A percentile compares a stretch with the other conserved stretches of the same genome.
phyloP scores from a whole-genome alignment of 2,329 filamentous ascomycete genomes.

The Chalaropsis ovoidea region DNA sequence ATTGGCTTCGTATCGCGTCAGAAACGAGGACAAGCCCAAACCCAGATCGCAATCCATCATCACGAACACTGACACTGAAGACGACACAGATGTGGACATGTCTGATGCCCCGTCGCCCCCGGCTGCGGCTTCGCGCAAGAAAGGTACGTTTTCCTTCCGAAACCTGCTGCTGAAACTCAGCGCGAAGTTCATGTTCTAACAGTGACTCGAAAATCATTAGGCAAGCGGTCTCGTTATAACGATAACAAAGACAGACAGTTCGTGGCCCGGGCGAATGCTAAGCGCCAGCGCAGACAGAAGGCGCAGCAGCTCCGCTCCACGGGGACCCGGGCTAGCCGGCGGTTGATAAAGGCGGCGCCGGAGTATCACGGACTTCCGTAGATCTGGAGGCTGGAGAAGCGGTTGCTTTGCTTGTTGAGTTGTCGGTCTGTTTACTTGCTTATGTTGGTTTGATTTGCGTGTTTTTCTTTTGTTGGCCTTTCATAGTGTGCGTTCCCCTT shows the following conservation, averaged over 20 bases:
- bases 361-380: background rate
- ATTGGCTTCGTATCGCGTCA: background rate
- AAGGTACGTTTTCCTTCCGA: background rate
- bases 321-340: background rate
- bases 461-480: background rate
- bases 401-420: background rate
- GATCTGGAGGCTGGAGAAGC: background rate
- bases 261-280: background rate
- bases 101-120: background rate
- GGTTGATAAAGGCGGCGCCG: constrained; percentile 9
- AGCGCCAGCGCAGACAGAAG: background rate
- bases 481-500: background rate
- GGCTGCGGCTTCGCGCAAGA: background rate
- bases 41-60: background rate
- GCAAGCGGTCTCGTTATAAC: background rate
- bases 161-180: background rate
- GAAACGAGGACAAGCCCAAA: background rate
- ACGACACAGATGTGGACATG: background rate
- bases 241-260: background rate
- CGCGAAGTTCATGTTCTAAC: background rate
- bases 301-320: background rate
- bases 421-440: too few relatives aligned
- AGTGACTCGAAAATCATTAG: background rate
- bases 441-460: background rate
- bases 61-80: background rate